Conservation (phyloP, 2,329 filamentous ascomycete species). For the Elsinoe batatas region DNA sequence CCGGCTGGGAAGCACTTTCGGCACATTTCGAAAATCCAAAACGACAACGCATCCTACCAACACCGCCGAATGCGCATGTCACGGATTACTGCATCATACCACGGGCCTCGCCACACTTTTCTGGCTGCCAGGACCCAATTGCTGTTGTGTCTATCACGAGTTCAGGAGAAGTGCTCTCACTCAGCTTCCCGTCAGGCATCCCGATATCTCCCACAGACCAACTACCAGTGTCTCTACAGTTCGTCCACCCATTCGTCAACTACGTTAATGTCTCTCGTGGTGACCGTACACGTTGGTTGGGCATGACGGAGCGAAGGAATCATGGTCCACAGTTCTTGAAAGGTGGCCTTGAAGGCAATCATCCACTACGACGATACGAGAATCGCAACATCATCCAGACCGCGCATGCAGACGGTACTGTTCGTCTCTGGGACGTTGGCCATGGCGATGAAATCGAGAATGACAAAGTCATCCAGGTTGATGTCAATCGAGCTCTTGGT, state of each 20-base stretch:
- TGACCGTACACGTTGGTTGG: conserved; percentile 74
- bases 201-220: conserved; percentile 89
- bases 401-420: conserved; percentile 79
- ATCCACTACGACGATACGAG: conserved; percentile 67
- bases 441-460: conserved; percentile 94
- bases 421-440: conserved; percentile 88
- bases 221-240: conserved; percentile 74
- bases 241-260: conserved; percentile 82
- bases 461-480: conserved; percentile 66
- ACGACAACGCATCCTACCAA: conserved; percentile 58
- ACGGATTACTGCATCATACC: conserved; percentile 77
- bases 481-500: conserved; percentile 71
- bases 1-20: conserved; percentile 73
- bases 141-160: conserved; percentile 69
- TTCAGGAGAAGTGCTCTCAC: conserved; percentile 78
- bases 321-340: conserved; percentile 68
- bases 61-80: conserved; percentile 67
- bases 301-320: conserved; percentile 73
- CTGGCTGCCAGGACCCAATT: conserved; percentile 80
- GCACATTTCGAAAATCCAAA: conserved; percentile 72
- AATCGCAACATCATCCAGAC: conserved; percentile 75
- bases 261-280: conserved; percentile 62
- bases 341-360: conserved; percentile 65
- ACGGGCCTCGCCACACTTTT: conserved; percentile 72
- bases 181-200: conserved; percentile 87